Evolutionary conservation across 345 rosid species (phyloP).

Genomic region (Eucalyptus curtisii): DNA sequence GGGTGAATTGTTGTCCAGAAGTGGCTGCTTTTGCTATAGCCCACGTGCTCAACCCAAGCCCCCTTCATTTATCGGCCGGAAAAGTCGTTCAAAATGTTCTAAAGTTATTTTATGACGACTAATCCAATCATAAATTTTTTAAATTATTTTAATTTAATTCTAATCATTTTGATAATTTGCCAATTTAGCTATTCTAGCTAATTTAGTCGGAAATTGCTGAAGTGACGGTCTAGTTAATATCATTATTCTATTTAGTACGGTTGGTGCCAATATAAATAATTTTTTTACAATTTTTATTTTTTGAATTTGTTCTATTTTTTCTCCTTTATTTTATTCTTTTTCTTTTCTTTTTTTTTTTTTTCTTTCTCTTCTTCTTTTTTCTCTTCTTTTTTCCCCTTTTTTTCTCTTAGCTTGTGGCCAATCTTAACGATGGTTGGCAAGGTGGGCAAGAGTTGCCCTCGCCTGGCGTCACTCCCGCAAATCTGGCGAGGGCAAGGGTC

Average conservation of each 20-base stretch:
- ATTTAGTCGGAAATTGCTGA: accelerated
- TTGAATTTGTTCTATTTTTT: neutral
- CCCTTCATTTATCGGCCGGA: neutral
- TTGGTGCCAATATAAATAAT: accelerated
- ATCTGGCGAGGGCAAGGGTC: neutral
- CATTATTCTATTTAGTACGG: accelerated
- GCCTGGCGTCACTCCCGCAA: accelerated
- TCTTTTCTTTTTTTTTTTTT: accelerated
- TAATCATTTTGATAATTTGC: neutral
- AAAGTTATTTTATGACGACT: accelerated
- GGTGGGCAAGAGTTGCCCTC: accelerated
- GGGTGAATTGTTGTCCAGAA: neutral
- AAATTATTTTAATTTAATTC: neutral
- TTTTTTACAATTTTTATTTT: neutral
- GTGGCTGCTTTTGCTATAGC: neutral
- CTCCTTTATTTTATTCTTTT: too few species aligned
- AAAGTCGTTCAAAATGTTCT: neutral
- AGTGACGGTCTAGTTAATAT: accelerated
- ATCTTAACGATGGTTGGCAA: accelerated
- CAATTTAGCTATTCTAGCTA: neutral
- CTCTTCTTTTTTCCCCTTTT: too few species aligned
- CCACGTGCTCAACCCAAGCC: neutral
- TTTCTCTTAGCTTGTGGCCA: neutral
- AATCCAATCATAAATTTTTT: accelerated
- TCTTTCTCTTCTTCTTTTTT: too few species aligned